Percentiles rank a stretch among this genome's conserved stretches.
phyloP scores from a whole-genome alignment of 164 flowering plant genomes.

The Vitis rupestris region DNA sequence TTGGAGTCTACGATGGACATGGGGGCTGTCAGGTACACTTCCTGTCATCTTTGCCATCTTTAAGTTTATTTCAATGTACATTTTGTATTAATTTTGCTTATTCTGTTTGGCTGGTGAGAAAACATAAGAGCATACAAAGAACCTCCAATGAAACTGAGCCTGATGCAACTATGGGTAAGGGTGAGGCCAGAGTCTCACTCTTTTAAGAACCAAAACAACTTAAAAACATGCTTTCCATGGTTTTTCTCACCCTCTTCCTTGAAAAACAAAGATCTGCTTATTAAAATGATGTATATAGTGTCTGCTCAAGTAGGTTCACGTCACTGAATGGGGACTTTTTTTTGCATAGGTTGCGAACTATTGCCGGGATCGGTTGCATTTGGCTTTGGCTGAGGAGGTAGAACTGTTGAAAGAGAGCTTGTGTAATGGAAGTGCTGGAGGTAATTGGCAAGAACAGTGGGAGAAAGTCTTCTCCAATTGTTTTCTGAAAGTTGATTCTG shows the following conservation, averaged over 20 bases:
- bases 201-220: too few species aligned
- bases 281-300: too few species aligned
- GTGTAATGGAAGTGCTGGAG: conserved; percentile 14
- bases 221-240: too few species aligned
- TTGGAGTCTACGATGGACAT: conserved; percentile 63
- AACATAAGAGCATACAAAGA: neutral
- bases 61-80: neutral
- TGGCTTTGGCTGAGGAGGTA: conserved; percentile 66
- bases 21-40: conserved; percentile 64
- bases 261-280: too few species aligned
- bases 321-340: neutral
- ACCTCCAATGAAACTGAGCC: too few species aligned
- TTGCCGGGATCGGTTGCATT: conserved; percentile 68
- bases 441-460: conserved; percentile 46
- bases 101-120: neutral
- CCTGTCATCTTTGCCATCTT: neutral
- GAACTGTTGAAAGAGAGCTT: conserved; percentile 26
- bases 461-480: conserved; percentile 52
- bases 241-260: too few species aligned
- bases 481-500: conserved; percentile 65
- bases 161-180: too few species aligned
- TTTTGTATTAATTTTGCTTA: neutral
- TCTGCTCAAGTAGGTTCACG: too few species aligned
- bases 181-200: too few species aligned
- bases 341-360: conserved; percentile 68